Evolutionary conservation across 1,284 basidiomycete species (phyloP).

Genomic region (Spongiforma sp.): DNA sequence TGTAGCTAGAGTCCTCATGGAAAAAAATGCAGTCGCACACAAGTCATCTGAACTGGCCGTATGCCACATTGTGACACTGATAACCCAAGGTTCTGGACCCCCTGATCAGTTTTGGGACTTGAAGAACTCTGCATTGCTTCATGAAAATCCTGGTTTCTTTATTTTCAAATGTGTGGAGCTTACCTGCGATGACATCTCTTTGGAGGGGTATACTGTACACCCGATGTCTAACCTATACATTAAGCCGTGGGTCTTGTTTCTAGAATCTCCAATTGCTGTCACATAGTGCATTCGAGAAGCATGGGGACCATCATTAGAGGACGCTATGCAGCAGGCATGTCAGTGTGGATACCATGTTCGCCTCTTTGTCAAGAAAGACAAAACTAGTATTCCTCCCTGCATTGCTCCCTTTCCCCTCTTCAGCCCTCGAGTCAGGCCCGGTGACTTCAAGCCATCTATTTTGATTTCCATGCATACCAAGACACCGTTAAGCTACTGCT

Average conservation of each 20-base stretch:
- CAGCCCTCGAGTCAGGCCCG: background rate
- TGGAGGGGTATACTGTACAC: background rate
- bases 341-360: background rate
- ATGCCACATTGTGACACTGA: background rate
- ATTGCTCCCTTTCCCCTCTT: background rate
- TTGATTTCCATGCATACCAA: background rate
- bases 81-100: background rate
- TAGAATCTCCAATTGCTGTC: background rate
- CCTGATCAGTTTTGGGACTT: background rate
- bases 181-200: background rate
- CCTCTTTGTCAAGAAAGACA: background rate
- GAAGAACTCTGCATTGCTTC: background rate
- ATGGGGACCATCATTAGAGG: background rate
- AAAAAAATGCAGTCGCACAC: background rate
- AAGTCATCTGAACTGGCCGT: background rate
- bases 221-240: background rate
- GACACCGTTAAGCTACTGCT: background rate
- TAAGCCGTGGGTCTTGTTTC: background rate
- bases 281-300: background rate
- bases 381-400: background rate
- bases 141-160: background rate
- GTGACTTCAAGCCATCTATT: background rate
- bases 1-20: background rate
- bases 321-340: background rate
- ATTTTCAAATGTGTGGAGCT: background rate